A percentile compares a stretch with the other conserved stretches of the same genome.
These are phyloP conservation scores for Trichoderma sp. DNA, from an alignment of 2,329 filamentous ascomycete genomes.

Conservation along the genomic window DNA sequence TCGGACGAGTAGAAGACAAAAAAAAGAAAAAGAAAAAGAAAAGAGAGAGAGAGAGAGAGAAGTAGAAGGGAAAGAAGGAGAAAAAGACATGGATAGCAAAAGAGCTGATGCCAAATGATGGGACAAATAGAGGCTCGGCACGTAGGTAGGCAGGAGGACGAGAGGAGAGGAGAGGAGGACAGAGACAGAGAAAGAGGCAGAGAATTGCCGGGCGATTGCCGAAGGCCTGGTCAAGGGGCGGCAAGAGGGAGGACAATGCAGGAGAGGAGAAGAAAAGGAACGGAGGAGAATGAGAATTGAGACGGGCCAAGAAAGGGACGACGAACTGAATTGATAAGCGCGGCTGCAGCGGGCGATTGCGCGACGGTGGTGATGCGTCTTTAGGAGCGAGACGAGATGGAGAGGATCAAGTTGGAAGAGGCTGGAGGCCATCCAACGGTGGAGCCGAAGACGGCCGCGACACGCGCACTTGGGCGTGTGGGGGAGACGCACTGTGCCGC, in stretches of 20 bases:
- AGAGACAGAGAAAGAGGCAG: constrained; percentile 1
- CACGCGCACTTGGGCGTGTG: neutral
- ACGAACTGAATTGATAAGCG: constrained; percentile 37
- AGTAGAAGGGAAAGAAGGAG: constrained; percentile 24
- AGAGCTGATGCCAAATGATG: neutral
- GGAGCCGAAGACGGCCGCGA: constrained; percentile 18
- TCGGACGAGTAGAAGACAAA: constrained; percentile 27
- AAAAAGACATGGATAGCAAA: constrained; percentile 26
- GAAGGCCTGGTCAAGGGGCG: constrained; percentile 11
- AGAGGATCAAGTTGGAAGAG: constrained; percentile 19
- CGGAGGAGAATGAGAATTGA: constrained; percentile 18
- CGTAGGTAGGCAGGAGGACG: constrained; percentile 5
- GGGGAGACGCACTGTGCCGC: neutral
- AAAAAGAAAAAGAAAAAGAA: constrained; percentile 24
- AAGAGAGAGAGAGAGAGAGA: constrained; percentile 20
- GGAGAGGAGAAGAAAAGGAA: constrained; percentile 11
- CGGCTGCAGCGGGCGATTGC: constrained; percentile 26
- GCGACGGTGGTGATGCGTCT: constrained; percentile 26
- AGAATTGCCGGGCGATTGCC: constrained; percentile 19
- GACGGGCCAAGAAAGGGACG: constrained; percentile 22
- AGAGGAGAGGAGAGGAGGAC: constrained; percentile 8
- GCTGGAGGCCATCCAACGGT: constrained; percentile 15
- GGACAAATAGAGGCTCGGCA: constrained; percentile 2
- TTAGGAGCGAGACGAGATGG: constrained; percentile 5
- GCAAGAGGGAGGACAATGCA: constrained; percentile 15